A percentile compares a stretch with the other conserved stretches of the same genome.
These are phyloP conservation scores for Colletotrichum karsti DNA, from an alignment of 2,329 filamentous ascomycete species.

Conservation along the genomic window DNA sequence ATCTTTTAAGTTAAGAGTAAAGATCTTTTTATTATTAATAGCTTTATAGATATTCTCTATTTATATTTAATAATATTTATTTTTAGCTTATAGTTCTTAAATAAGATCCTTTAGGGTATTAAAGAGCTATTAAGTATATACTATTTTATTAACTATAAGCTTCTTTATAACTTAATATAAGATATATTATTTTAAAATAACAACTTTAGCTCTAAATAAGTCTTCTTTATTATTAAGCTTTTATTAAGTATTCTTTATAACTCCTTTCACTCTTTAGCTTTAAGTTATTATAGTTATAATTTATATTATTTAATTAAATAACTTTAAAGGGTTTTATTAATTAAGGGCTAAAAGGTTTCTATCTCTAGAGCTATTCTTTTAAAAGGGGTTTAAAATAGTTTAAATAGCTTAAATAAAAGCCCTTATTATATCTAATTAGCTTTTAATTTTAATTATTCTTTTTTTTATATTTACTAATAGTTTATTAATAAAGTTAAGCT, in stretches of 20 bases:
- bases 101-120: background rate
- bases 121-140: background rate
- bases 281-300: no score
- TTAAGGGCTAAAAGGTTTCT: no score
- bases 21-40: background rate
- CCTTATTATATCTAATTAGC: no score
- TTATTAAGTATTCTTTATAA: background rate
- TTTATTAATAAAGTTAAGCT: background rate
- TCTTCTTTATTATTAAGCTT: background rate
- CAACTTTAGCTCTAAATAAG: background rate
- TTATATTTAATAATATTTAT: background rate
- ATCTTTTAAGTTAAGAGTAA: background rate
- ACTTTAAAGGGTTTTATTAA: no score
- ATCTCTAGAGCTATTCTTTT: no score
- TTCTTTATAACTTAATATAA: conserved; percentile 24
- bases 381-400: no score
- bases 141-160: no score
- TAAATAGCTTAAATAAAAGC: no score
- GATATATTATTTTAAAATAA: conserved; percentile 23
- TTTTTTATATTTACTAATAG: background rate
- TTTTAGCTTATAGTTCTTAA: background rate
- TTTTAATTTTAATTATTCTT: no score
- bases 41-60: no score
- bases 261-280: background rate
- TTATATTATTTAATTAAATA: no score